Conservation (phyloP, 2,329 filamentous ascomycete species). For the Fonsecaea nubica region DNA sequence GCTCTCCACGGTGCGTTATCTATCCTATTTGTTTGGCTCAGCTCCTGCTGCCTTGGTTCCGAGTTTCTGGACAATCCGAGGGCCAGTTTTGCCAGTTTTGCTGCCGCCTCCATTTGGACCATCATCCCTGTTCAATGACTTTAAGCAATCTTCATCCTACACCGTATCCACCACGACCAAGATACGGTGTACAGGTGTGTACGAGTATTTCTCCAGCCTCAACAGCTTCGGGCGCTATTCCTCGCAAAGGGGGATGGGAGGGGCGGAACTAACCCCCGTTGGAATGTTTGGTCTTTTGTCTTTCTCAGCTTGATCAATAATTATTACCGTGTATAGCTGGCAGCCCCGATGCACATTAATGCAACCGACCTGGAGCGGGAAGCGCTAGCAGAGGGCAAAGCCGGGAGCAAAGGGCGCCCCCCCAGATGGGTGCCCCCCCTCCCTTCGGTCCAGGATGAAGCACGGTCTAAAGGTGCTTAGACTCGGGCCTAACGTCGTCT, state of each 20-base stretch:
- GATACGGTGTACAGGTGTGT: neutral
- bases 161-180: slow-evolving; percentile 1
- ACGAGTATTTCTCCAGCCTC: neutral
- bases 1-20: slow-evolving; percentile 9
- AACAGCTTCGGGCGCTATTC: neutral
- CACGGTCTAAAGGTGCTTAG: slow-evolving; percentile 30
- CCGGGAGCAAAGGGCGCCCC: slow-evolving; percentile 1
- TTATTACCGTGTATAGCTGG: slow-evolving; percentile 33
- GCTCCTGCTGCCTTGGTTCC: neutral
- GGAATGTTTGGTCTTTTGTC: slow-evolving; percentile 2
- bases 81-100: neutral
- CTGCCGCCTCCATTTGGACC: slow-evolving; percentile 9
- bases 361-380: slow-evolving; percentile 27
- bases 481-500: slow-evolving; percentile 33
- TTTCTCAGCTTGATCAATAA: slow-evolving; percentile 19
- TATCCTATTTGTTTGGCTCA: neutral
- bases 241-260: neutral
- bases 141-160: slow-evolving; percentile 6
- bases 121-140: neutral
- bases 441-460: slow-evolving; percentile 8
- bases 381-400: slow-evolving; percentile 26
- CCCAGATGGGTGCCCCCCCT: slow-evolving; percentile 4
- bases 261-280: slow-evolving; percentile 10
- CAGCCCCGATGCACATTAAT: slow-evolving; percentile 29
- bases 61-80: slow-evolving; percentile 1